These are phyloP conservation scores for Globisporangium orthogonon DNA, from an alignment of 352 stramenopile genomes.

Conservation along the genomic window DNA sequence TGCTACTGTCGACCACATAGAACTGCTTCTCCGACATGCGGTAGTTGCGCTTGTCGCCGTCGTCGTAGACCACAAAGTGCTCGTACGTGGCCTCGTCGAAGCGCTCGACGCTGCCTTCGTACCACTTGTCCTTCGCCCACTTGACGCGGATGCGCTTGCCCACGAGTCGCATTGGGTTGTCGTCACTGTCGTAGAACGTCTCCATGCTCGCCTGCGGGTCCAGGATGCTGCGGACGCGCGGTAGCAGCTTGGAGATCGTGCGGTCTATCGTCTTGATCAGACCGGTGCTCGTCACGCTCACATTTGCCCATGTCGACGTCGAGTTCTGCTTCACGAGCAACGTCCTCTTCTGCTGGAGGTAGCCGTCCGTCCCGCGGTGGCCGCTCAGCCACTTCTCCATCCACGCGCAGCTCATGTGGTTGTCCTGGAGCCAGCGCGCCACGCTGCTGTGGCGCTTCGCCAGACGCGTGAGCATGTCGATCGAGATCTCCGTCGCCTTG, in stretches of 20 bases:
- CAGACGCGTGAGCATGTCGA: slow-evolving; percentile 82
- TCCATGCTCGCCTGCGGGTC: slow-evolving; percentile 35
- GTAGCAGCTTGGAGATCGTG: slow-evolving; percentile 48
- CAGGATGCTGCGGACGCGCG: slow-evolving; percentile 46
- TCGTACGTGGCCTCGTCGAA: slow-evolving; percentile 81
- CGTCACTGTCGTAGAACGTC: slow-evolving; percentile 87
- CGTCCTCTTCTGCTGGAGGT: slow-evolving; percentile 70
- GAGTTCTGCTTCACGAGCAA: slow-evolving; percentile 82
- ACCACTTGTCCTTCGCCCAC: slow-evolving; percentile 89
- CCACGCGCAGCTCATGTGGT: slow-evolving; percentile 63
- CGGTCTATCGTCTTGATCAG: slow-evolving; percentile 63
- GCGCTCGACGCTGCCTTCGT: slow-evolving; percentile 66
- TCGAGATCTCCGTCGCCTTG: slow-evolving; percentile 80
- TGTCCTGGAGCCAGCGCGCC: slow-evolving; percentile 55
- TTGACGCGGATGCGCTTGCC: slow-evolving; percentile 83
- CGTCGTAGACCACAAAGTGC: slow-evolving; percentile 81
- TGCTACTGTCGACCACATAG: slow-evolving; percentile 51
- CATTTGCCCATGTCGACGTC: slow-evolving; percentile 74
- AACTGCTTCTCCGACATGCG: slow-evolving; percentile 88
- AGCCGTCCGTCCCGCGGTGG: slow-evolving; percentile 59
- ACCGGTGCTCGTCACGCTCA: slow-evolving; percentile 42
- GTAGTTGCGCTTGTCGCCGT: slow-evolving; percentile 83
- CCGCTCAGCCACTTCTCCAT: slow-evolving; percentile 78
- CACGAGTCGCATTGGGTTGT: slow-evolving; percentile 79
- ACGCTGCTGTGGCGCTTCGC: slow-evolving; percentile 71